Evolutionary conservation across 1,284 basidiomycete species (phyloP).

Genomic region (Cutaneotrichosporon sp.): DNA sequence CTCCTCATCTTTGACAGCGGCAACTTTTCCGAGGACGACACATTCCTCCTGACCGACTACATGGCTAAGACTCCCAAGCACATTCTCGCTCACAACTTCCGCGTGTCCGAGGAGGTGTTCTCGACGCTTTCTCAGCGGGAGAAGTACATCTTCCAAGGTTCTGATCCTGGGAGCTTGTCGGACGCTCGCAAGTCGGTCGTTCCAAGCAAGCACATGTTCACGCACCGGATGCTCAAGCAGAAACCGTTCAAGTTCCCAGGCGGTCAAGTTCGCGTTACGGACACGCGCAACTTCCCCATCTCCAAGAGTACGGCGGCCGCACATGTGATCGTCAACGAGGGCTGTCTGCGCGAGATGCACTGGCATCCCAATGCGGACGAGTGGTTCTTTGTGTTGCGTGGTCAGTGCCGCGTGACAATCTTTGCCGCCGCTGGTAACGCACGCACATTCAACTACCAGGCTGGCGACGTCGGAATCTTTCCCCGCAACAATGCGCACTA

Average conservation of each 20-base stretch:
- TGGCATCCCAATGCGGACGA: slow-evolving; percentile 67
- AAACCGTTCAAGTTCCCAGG: slow-evolving; percentile 56
- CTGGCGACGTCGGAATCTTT: slow-evolving; percentile 64
- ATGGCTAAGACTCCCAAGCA: slow-evolving; percentile 61
- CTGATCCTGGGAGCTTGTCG: slow-evolving; percentile 17
- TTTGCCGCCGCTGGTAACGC: slow-evolving; percentile 65
- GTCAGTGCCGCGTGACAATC: slow-evolving; percentile 62
- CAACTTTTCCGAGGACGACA: slow-evolving; percentile 64
- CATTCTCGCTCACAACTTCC: slow-evolving; percentile 71
- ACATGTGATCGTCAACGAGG: slow-evolving; percentile 67
- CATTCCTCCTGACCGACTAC: slow-evolving; percentile 61
- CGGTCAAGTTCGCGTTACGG: slow-evolving; percentile 64
- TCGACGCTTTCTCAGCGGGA: slow-evolving; percentile 50
- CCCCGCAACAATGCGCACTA: slow-evolving; percentile 61
- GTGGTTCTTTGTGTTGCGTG: slow-evolving; percentile 54
- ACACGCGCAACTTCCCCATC: slow-evolving; percentile 62
- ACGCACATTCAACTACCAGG: slow-evolving; percentile 66
- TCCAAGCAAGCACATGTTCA: slow-evolving; percentile 22
- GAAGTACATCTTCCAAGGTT: slow-evolving; percentile 66
- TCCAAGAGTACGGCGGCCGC: slow-evolving; percentile 65
- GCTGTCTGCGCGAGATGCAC: slow-evolving; percentile 63
- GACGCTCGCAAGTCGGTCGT: slow-evolving; percentile 20
- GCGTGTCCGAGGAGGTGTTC: slow-evolving; percentile 60
- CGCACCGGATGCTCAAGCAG: slow-evolving; percentile 47
- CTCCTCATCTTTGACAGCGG: slow-evolving; percentile 65